Percentiles rank a stretch among this genome's conserved stretches.
Evolutionary conservation across 2,329 filamentous ascomycete species (phyloP).

Genomic region (Zarea fungicola): DNA sequence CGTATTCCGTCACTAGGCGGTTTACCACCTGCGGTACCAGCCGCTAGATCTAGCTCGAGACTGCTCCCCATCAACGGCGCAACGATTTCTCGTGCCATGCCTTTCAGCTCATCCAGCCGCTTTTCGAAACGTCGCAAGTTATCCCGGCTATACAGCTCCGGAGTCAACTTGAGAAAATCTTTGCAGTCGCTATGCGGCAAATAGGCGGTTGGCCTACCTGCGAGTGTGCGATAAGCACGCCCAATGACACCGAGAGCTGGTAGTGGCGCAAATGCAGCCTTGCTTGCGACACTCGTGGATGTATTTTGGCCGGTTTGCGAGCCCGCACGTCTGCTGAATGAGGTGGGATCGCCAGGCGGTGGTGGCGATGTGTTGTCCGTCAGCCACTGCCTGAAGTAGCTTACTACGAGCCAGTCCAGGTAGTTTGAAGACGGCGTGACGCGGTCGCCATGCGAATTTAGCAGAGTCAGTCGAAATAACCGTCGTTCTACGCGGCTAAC

Average conservation of each 20-base stretch:
- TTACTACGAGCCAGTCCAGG: slow-evolving; percentile 84
- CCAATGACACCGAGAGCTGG: slow-evolving; percentile 63
- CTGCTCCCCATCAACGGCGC: slow-evolving; percentile 81
- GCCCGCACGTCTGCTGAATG: slow-evolving; percentile 22
- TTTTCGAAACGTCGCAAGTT: slow-evolving; percentile 80
- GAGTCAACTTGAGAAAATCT: slow-evolving; percentile 76
- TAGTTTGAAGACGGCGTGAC: slow-evolving; percentile 75
- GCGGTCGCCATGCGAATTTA: slow-evolving; percentile 73
- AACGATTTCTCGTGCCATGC: slow-evolving; percentile 74
- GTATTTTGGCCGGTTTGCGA: slow-evolving; percentile 26
- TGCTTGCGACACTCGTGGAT: slow-evolving; percentile 31
- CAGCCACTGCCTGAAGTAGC: slow-evolving; percentile 86
- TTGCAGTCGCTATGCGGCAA: slow-evolving; percentile 85
- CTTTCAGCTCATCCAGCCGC: slow-evolving; percentile 82
- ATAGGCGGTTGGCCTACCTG: slow-evolving; percentile 54
- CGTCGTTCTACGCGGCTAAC: slow-evolving; percentile 75
- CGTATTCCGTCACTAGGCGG: slow-evolving; percentile 38
- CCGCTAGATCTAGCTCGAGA: slow-evolving; percentile 66
- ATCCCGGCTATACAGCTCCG: slow-evolving; percentile 81
- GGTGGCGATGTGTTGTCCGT: slow-evolving; percentile 81
- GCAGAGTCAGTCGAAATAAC: slow-evolving; percentile 75
- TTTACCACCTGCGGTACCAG: slow-evolving; percentile 32
- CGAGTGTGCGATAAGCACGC: slow-evolving; percentile 72
- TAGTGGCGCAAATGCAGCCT: slow-evolving; percentile 37
- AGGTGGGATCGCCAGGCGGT: slow-evolving; percentile 30